Percentiles rank a stretch among this genome's conserved stretches.
phyloP scores from a whole-genome alignment of 2,329 filamentous ascomycete species.

The Furcasterigmium furcatum region DNA sequence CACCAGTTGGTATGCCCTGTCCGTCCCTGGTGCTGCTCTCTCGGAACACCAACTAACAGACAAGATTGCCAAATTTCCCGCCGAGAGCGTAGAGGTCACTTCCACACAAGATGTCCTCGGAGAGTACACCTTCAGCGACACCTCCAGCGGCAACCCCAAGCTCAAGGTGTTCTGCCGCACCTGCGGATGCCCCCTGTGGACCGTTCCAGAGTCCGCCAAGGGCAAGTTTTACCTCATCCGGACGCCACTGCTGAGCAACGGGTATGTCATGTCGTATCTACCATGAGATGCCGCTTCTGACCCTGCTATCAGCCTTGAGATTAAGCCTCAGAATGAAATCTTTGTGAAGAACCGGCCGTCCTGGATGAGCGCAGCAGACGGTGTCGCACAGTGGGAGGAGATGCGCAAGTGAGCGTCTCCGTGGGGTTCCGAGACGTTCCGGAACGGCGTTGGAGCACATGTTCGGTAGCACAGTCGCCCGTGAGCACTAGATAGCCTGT shows the following conservation, averaged over 20 bases:
- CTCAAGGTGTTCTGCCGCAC: conserved; percentile 20
- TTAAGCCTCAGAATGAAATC: conserved; percentile 20
- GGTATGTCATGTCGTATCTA: conserved; percentile 14
- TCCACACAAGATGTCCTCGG: conserved; percentile 4
- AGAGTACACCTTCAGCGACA: conserved; percentile 15
- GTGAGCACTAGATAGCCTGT: no score
- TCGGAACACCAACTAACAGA: no score
- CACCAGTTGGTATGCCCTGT: conserved; percentile 11
- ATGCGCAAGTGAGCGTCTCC: conserved; percentile 21
- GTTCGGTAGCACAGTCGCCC: no score
- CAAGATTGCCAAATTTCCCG: conserved; percentile 25
- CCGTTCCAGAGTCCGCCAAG: conserved; percentile 18
- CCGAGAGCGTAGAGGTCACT: conserved; percentile 7
- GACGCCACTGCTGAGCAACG: conserved; percentile 15
- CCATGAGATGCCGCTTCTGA: not conserved
- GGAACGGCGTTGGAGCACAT: no score
- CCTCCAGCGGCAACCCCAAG: conserved; percentile 18
- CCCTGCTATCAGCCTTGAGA: conserved; percentile 4
- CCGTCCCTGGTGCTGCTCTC: no score
- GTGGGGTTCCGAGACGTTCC: no score
- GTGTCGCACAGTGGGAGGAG: conserved; percentile 20
- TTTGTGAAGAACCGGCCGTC: conserved; percentile 20
- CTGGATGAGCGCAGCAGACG: conserved; percentile 16
- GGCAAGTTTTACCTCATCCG: conserved; percentile 19
- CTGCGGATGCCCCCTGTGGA: conserved; percentile 23